phyloP scores from a whole-genome alignment of 1,284 basidiomycete genomes.

The Cystobasidium slooffiae region DNA sequence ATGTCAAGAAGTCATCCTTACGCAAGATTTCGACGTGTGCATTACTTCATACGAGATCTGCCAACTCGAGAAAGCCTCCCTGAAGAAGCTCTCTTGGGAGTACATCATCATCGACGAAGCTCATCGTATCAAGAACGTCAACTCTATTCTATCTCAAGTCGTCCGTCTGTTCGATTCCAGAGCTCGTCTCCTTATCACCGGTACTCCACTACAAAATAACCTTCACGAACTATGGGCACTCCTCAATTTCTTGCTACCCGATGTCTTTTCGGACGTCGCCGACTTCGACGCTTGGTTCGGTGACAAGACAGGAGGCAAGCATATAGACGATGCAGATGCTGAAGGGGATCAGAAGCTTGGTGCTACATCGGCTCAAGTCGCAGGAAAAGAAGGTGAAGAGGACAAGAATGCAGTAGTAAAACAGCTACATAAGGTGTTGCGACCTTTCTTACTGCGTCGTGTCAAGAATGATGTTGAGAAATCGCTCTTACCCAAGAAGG shows the following conservation, averaged over 20 bases:
- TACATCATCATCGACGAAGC: constrained; percentile 99
- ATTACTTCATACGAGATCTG: constrained; percentile 98
- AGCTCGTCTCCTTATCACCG: constrained; percentile 90
- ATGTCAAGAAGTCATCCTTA: constrained; percentile 63
- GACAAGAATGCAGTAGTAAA: constrained; percentile 90
- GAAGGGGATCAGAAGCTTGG: constrained; percentile 9
- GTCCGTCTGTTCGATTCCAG: constrained; percentile 88
- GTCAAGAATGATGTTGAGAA: constrained; percentile 99
- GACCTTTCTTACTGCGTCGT: constrained; percentile 90
- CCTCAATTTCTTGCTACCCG: constrained; percentile 61
- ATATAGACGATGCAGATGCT: constrained; percentile 42
- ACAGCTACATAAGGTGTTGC: constrained; percentile 93
- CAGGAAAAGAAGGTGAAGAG: constrained; percentile 39
- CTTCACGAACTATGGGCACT: constrained; percentile 95
- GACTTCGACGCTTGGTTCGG: constrained; percentile 76
- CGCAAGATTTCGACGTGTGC: constrained; percentile 90
- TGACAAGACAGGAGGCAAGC: constrained; percentile 48
- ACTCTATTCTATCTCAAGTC: constrained; percentile 94
- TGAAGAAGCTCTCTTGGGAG: constrained; percentile 96
- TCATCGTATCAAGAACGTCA: constrained; percentile 98
- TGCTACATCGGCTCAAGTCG: constrained; percentile 7
- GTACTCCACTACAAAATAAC: constrained; percentile 93
- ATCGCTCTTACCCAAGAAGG: constrained; percentile 94
- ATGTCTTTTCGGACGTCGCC: constrained; percentile 61
- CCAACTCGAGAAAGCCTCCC: constrained; percentile 85